Conservation (phyloP, 495 filamentous ascomycete genomes). For the Trichoderma virens region DNA sequence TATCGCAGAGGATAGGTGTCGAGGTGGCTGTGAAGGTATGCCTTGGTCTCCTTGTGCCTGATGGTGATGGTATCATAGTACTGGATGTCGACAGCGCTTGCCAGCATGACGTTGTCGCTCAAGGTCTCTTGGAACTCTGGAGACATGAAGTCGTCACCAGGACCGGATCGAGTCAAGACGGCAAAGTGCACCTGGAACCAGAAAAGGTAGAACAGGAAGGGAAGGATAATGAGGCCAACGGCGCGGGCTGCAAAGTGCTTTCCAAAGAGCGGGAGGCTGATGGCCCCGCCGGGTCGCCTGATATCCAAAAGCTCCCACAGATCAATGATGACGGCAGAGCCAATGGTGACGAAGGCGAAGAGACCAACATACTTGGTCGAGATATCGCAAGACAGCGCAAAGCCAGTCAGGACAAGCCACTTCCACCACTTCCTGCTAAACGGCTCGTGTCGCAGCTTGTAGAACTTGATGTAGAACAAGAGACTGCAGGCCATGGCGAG, state of each 20-base stretch:
- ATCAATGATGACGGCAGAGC: slow-evolving; percentile 85
- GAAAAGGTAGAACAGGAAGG: slow-evolving; percentile 97
- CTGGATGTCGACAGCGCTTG: slow-evolving; percentile 74
- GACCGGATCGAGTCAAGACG: slow-evolving; percentile 79
- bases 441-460: slow-evolving; percentile 84
- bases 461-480: slow-evolving; percentile 92
- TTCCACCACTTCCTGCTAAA: slow-evolving; percentile 99
- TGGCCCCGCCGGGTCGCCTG: slow-evolving; percentile 67
- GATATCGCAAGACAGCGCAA: slow-evolving; percentile 92
- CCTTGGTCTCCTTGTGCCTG: slow-evolving; percentile 94
- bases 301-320: slow-evolving; percentile 92
- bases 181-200: slow-evolving; percentile 99
- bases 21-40: slow-evolving; percentile 87
- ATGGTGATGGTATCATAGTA: slow-evolving; percentile 87
- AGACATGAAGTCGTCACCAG: slow-evolving; percentile 97
- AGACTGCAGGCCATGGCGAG: slow-evolving; percentile 92
- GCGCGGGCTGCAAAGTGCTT: slow-evolving; percentile 86
- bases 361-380: slow-evolving; percentile 96
- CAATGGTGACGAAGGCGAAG: slow-evolving; percentile 96
- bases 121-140: slow-evolving; percentile 97
- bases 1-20: slow-evolving; percentile 89
- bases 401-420: slow-evolving; percentile 91
- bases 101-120: slow-evolving; percentile 84
- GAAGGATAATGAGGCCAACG: slow-evolving; percentile 76
- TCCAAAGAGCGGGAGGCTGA: slow-evolving; percentile 68